Evolutionary conservation across 176 grass and related monocot genomes (phyloP).

Genomic region (Phoenix roebelenii): DNA sequence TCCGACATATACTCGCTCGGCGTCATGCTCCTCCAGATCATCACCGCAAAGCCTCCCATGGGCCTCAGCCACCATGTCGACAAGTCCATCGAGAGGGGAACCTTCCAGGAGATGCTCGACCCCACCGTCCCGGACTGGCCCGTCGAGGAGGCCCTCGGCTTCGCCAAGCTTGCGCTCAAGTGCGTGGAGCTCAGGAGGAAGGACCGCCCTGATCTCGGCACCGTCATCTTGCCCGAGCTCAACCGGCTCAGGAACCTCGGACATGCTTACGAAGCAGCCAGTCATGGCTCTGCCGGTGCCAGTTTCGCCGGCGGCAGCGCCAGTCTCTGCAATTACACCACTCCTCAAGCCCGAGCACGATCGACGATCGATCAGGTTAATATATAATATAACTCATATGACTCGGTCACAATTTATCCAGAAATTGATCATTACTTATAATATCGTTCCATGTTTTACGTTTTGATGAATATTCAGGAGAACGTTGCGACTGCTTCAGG

Average conservation of each 20-base stretch:
- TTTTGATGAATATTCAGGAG: conserved; percentile 2
- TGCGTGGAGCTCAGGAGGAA: conserved; percentile 69
- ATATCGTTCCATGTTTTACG: too few relatives aligned
- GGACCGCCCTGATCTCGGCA: conserved; percentile 74
- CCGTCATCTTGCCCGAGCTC: conserved; percentile 72
- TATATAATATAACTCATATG: too few relatives aligned
- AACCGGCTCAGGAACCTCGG: conserved; percentile 88
- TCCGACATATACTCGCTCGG: conserved; percentile 94
- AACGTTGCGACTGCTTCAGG: conserved; percentile 14
- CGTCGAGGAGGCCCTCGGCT: conserved; percentile 53
- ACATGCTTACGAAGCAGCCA: conserved; percentile 31
- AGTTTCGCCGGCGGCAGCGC: not conserved
- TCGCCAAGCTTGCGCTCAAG: conserved; percentile 66
- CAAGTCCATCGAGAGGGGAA: conserved; percentile 61
- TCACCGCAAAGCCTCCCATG: conserved; percentile 72
- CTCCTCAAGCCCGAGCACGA: not conserved
- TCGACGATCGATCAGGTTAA: not conserved
- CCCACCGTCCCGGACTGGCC: conserved; percentile 69
- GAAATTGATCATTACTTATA: not conserved
- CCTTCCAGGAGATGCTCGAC: conserved; percentile 66
- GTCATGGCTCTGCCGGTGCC: not conserved
- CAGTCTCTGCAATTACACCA: not conserved
- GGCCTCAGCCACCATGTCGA: conserved; percentile 80
- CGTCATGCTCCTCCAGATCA: conserved; percentile 77
- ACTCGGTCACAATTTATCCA: too few relatives aligned